These are phyloP conservation scores for Conringia planisiliqua DNA, from an alignment of 345 rosid species.

Conservation along the genomic window DNA sequence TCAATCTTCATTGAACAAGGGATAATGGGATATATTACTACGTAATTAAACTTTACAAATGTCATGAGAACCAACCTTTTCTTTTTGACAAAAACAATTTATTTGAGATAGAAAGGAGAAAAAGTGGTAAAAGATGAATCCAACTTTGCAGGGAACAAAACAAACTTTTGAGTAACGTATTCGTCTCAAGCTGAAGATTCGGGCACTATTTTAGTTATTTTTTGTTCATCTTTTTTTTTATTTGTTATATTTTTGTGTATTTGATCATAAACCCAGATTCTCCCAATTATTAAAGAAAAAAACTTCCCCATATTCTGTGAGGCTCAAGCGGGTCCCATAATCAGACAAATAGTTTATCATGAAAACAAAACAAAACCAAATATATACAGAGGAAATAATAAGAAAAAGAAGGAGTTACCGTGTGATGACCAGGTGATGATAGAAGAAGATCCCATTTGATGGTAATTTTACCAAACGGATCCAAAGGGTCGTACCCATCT, in stretches of 20 bases:
- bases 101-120: neutral
- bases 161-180: constrained; percentile 15
- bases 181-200: constrained; percentile 13
- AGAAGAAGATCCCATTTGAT: constrained; percentile 81
- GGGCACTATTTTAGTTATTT: constrained; percentile 8
- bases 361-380: neutral
- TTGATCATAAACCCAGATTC: constrained; percentile 28
- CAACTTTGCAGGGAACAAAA: constrained; percentile 20
- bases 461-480: constrained; percentile 67
- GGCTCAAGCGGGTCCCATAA: constrained; percentile 6
- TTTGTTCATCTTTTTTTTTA: neutral
- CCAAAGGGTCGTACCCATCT: constrained; percentile 88
- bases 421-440: constrained; percentile 29
- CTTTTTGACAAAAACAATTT: neutral
- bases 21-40: neutral
- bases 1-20: neutral
- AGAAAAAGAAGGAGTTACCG: constrained; percentile 36
- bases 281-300: neutral
- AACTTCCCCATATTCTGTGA: neutral
- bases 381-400: neutral
- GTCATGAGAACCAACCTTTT: neutral
- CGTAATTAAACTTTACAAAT: neutral
- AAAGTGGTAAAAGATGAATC: neutral
- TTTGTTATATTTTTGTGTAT: neutral
- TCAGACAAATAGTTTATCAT: neutral